Conservation (phyloP, 2,329 filamentous ascomycete genomes). For the Ascochyta rabiei region DNA sequence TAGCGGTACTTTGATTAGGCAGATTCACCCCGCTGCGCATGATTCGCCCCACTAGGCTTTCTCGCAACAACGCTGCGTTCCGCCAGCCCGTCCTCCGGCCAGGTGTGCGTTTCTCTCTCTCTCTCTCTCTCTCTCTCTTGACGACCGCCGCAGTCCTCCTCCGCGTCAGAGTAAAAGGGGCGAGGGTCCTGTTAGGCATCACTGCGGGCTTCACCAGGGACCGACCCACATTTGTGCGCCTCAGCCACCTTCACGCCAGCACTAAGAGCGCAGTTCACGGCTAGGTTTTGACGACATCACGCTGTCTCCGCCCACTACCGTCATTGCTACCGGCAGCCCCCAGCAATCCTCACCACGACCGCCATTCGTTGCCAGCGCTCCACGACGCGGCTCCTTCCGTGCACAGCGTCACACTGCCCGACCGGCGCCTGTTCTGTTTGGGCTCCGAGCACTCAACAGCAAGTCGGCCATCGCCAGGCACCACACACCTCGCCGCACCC, state of each 20-base stretch:
- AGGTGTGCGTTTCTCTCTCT: background rate
- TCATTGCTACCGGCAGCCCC: constrained; percentile 25
- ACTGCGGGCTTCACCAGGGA: constrained; percentile 24
- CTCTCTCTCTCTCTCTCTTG: background rate
- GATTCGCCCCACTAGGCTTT: constrained; percentile 9
- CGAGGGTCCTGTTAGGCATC: constrained; percentile 22
- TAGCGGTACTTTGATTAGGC: constrained; percentile 12
- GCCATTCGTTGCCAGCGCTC: constrained; percentile 1
- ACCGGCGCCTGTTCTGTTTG: constrained; percentile 35
- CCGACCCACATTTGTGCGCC: constrained; percentile 18
- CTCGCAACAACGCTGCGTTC: constrained; percentile 6
- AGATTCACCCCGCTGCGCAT: constrained; percentile 13
- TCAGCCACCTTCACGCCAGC: constrained; percentile 33
- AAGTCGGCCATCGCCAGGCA: constrained; percentile 35
- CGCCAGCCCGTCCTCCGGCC: constrained; percentile 2
- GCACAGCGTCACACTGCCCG: constrained; percentile 17
- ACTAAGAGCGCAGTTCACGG: constrained; percentile 30
- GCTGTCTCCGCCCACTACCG: constrained; percentile 21
- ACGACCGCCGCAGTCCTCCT: constrained; percentile 7
- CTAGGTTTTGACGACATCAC: constrained; percentile 36
- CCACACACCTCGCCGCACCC: constrained; percentile 29
- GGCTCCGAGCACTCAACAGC: constrained; percentile 27
- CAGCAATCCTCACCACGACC: constrained; percentile 5
- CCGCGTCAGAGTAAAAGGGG: constrained; percentile 6
- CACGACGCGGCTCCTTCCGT: constrained; percentile 17